phyloP scores from a whole-genome alignment of 768 basidiomycete species.

The Xanthoconium purpureum region DNA sequence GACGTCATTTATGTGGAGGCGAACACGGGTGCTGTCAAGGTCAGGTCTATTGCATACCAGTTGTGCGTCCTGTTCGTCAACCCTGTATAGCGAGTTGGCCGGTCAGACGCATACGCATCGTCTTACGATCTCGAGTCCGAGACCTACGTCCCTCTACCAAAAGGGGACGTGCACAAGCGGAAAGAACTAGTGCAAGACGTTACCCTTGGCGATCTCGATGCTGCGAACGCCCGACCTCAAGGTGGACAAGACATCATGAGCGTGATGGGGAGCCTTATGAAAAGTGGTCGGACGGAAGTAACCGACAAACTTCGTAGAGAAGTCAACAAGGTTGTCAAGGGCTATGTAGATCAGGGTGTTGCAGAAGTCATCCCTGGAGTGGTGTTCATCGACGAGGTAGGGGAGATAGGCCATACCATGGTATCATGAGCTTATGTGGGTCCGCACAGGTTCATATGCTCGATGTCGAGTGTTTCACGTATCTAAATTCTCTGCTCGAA shows the following conservation, averaged over 20 bases:
- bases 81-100: conserved; percentile 74
- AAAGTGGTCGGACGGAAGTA: conserved; percentile 90
- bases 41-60: conserved; percentile 31
- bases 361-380: conserved; percentile 98
- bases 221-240: conserved; percentile 93
- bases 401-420: conserved; percentile 16
- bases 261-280: conserved; percentile 91
- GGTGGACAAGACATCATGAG: conserved; percentile 99
- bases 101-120: conserved; percentile 96
- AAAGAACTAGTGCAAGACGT: conserved; percentile 96
- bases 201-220: conserved; percentile 91
- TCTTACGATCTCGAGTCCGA: conserved; percentile 98
- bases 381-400: conserved; percentile 96
- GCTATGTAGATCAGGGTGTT: conserved; percentile 97
- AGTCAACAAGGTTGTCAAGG: conserved; percentile 96
- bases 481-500: conserved; percentile 92
- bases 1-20: conserved; percentile 96
- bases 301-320: conserved; percentile 94
- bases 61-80: neutral
- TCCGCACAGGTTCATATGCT: conserved; percentile 90
- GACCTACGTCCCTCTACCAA: conserved; percentile 96
- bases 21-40: conserved; percentile 94
- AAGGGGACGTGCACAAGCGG: conserved; percentile 93
- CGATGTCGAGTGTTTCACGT: conserved; percentile 99
- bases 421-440: conserved; percentile 1